Percentiles rank a stretch among this genome's conserved stretches.
These are phyloP conservation scores for Stachybotrys chlorohalonatus DNA, from an alignment of 2,329 filamentous ascomycete genomes.

Conservation along the genomic window DNA sequence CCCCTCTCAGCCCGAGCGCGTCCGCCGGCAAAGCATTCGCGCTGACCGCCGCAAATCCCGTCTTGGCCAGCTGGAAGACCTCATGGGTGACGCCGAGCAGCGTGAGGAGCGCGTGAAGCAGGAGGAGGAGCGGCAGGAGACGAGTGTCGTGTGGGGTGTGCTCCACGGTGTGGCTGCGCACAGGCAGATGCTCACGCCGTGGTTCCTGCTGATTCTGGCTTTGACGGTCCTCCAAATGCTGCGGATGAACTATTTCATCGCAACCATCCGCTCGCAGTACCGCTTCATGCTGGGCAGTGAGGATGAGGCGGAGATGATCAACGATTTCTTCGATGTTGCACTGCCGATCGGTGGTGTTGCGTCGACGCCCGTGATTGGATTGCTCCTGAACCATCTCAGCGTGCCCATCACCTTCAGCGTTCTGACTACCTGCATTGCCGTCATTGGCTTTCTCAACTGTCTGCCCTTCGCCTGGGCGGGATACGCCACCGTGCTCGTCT, in stretches of 20 bases:
- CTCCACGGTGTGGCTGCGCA: conserved; percentile 56
- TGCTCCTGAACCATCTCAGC: conserved; percentile 57
- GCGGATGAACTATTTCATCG: conserved; percentile 63
- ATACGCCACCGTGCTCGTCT: conserved; percentile 58
- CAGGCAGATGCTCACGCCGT: conserved; percentile 57
- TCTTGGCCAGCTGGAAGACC: conserved; percentile 51
- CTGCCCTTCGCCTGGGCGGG: conserved; percentile 53
- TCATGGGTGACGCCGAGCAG: conserved; percentile 48
- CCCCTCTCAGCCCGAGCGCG: conserved; percentile 33
- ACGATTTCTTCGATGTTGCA: conserved; percentile 34
- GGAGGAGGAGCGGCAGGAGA: conserved; percentile 49
- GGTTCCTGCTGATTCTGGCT: conserved; percentile 63
- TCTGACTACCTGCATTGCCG: conserved; percentile 49
- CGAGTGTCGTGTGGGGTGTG: conserved; percentile 62
- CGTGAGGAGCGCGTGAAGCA: conserved; percentile 44
- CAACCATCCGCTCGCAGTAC: conserved; percentile 62
- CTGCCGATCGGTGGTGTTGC: conserved; percentile 61
- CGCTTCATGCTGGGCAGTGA: conserved; percentile 53
- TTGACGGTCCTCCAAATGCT: conserved; percentile 53
- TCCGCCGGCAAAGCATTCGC: conserved; percentile 30
- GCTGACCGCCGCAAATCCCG: conserved; percentile 45
- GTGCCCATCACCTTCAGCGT: conserved; percentile 50
- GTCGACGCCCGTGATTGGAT: conserved; percentile 62
- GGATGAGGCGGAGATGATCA: conserved; percentile 23
- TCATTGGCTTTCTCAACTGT: conserved; percentile 53